A percentile compares a stretch with the other conserved stretches of the same genome.
Conservation (phyloP, 306 rosid species). For the Inga laurina region DNA sequence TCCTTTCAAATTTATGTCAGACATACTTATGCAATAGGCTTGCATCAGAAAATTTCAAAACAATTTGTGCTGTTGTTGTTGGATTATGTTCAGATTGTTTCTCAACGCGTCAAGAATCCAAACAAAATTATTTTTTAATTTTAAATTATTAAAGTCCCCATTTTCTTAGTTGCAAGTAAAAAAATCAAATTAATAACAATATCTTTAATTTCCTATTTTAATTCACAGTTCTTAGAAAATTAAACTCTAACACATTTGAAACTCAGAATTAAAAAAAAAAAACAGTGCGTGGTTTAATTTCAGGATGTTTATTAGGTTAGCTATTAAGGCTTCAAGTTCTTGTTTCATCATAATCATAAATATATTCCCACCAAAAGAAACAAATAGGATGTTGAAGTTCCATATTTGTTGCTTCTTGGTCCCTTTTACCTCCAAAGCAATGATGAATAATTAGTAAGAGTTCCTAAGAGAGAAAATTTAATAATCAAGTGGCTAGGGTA, state of each 20-base stretch:
- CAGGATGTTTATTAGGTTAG: background rate
- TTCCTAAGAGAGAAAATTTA: slow-evolving; percentile 17
- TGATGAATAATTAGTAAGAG: slow-evolving; percentile 40
- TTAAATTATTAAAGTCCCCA: background rate
- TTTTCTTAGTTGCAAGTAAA: background rate
- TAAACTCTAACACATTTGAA: background rate
- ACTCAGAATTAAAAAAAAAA: background rate
- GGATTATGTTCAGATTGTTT: background rate
- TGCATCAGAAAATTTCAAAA: background rate
- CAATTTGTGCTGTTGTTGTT: background rate
- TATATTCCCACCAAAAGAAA: background rate
- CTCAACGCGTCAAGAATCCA: background rate
- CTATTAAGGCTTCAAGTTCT: background rate
- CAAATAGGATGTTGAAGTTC: background rate
- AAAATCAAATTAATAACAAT: background rate
- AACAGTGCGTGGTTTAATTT: background rate
- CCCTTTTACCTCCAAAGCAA: slow-evolving; percentile 44
- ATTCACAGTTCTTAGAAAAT: too few species aligned
- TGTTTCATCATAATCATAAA: background rate
- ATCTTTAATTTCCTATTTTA: background rate
- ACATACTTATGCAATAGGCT: background rate
- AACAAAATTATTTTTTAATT: background rate
- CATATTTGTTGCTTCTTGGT: slow-evolving; percentile 11
- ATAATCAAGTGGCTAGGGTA: slow-evolving; percentile 5
- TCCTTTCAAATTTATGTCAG: background rate